Evolutionary conservation across 305 asterid genomes (phyloP).

Genomic region (Lippia alba): DNA sequence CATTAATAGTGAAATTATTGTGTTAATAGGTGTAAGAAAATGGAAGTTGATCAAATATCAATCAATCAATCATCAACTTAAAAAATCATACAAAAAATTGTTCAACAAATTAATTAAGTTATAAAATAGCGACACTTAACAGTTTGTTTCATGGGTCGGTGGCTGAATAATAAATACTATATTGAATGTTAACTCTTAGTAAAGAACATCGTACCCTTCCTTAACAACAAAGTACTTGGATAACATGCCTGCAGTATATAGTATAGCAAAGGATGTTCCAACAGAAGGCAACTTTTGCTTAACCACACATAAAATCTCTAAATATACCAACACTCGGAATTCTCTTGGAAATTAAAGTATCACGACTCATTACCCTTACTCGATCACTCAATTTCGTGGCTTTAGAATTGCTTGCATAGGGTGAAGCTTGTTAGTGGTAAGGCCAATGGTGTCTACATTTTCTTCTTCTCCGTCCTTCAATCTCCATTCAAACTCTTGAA

Average conservation of each 20-base stretch:
- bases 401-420: constrained; percentile 57
- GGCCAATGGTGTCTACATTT: constrained; percentile 62
- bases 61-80: not conserved
- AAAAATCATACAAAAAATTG: not conserved
- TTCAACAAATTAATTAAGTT: not conserved
- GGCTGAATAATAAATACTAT: too few species aligned
- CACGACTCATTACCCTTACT: not conserved
- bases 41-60: not conserved
- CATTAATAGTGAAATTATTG: not conserved
- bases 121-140: too few species aligned
- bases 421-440: constrained; percentile 61
- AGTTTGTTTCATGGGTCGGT: too few species aligned
- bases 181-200: too few species aligned
- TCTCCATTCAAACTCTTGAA: constrained; percentile 65
- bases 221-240: too few species aligned
- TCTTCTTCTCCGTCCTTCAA: constrained; percentile 58
- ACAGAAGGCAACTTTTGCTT: not conserved
- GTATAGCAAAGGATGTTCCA: too few species aligned
- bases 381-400: constrained; percentile 41
- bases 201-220: too few species aligned
- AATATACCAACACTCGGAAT: not conserved
- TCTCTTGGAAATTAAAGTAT: not conserved
- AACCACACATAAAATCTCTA: not conserved
- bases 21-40: not conserved
- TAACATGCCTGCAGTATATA: too few species aligned